phyloP scores from a whole-genome alignment of 148 eudicot species.

The Heliamphora exappendiculata region DNA sequence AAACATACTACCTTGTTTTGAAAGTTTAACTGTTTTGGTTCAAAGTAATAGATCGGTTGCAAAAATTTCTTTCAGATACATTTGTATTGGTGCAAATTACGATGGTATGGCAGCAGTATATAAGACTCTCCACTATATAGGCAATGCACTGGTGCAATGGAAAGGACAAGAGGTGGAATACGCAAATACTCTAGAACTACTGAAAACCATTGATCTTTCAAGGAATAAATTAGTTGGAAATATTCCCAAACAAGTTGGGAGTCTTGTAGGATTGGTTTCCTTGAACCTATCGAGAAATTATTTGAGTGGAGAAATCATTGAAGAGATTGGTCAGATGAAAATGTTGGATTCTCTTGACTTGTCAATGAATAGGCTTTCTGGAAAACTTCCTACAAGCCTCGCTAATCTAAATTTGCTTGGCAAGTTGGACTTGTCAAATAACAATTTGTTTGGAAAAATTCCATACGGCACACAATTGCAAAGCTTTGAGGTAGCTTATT shows the following conservation, averaged over 20 bases:
- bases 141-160: slow-evolving; percentile 4
- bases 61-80: not conserved
- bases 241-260: slow-evolving; percentile 10
- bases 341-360: slow-evolving; percentile 19
- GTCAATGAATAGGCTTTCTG: slow-evolving; percentile 19
- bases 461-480: slow-evolving; percentile 24
- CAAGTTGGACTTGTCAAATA: slow-evolving; percentile 21
- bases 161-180: slow-evolving; percentile 15
- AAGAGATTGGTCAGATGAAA: slow-evolving; percentile 14
- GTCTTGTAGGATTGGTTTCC: slow-evolving; percentile 12
- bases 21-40: slow-evolving; percentile 3
- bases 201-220: slow-evolving; percentile 25
- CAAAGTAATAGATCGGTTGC: not conserved
- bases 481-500: slow-evolving; percentile 13
- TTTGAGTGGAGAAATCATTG: slow-evolving; percentile 13
- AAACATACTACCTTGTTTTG: slow-evolving; percentile 6
- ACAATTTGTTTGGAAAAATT: slow-evolving; percentile 22
- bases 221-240: slow-evolving; percentile 14
- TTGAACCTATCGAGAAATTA: slow-evolving; percentile 24
- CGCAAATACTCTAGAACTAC: not conserved
- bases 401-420: slow-evolving; percentile 12
- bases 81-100: not conserved
- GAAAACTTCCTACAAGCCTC: slow-evolving; percentile 23
- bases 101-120: not conserved
- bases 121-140: not conserved